Conservation (phyloP, 1,284 basidiomycete genomes). For the Cryptococcus sp. region DNA sequence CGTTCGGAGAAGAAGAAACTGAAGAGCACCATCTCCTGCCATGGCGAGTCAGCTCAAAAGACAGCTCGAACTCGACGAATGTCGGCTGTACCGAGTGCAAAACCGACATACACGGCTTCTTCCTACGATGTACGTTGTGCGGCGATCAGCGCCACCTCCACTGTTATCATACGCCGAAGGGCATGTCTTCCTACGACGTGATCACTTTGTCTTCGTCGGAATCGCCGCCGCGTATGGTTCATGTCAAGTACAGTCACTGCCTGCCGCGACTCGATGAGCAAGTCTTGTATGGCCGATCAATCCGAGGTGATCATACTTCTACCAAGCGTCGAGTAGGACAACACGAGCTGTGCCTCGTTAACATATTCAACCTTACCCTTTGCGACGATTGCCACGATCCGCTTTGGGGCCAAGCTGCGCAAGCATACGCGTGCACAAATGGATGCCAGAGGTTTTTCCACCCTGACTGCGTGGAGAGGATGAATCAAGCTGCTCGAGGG, state of each 20-base stretch:
- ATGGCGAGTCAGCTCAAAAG: slow-evolving; percentile 33
- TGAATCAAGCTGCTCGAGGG: slow-evolving; percentile 50
- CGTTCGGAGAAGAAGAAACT: slow-evolving; percentile 32
- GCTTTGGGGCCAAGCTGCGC: slow-evolving; percentile 67
- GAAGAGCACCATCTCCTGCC: slow-evolving; percentile 40
- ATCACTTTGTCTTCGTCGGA: slow-evolving; percentile 15
- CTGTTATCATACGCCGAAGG: slow-evolving; percentile 29
- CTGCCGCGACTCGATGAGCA: slow-evolving; percentile 30
- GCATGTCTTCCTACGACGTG: slow-evolving; percentile 32
- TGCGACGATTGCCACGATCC: slow-evolving; percentile 68
- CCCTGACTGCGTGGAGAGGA: slow-evolving; percentile 54
- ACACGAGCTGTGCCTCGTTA: slow-evolving; percentile 54
- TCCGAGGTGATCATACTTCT: slow-evolving; percentile 9
- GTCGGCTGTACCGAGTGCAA: slow-evolving; percentile 26
- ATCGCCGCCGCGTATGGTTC: slow-evolving; percentile 15
- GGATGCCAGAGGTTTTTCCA: slow-evolving; percentile 67
- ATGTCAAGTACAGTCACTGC: slow-evolving; percentile 33
- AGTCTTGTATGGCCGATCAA: slow-evolving; percentile 18
- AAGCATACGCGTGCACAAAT: slow-evolving; percentile 64
- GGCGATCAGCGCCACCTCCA: slow-evolving; percentile 31
- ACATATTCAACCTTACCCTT: slow-evolving; percentile 68
- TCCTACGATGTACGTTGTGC: slow-evolving; percentile 39
- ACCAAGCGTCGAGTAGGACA: slow-evolving; percentile 27
- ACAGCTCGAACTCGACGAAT: neutral
- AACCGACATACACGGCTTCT: slow-evolving; percentile 33